Evolutionary conservation across 768 basidiomycete genomes (phyloP), one percentile per base, ranked within the genome.

Genomic region (Boletus fagicola): DNA sequence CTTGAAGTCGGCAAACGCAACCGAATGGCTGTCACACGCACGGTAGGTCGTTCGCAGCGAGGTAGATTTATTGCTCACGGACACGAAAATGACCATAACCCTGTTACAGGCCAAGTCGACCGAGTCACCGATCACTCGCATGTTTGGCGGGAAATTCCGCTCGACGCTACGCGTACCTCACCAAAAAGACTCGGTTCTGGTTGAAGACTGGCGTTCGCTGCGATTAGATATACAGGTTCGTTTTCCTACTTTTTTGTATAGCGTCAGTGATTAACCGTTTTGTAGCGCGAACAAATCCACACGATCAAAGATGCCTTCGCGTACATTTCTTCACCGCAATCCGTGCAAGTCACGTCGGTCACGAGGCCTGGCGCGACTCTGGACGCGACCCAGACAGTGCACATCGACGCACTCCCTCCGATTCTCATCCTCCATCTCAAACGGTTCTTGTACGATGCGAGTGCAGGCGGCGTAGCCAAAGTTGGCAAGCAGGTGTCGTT

Each of bases 91-190:
- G n/a, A n/a, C n/a, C n/a, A 47, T 49, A 43, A 53, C 31, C 16
- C 43, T 28, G 28, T 22, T 10, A 24, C 60, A 93, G 90, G 85
- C 84, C 46, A 92, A 89, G 72, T 81, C 83, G 0, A 80, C 81
- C 4, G 94, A 97, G 62, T 91, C 92, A 3, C 89, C 94, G 0
- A 90, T 99, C 51, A 91, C 92, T 0, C 79, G 88, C 26, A 90
- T 99, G 57, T 99, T 99, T 64, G 93, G 94, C 30, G 94, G 96
- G 35, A 92, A 91, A 67, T 88, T 94, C 74, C 84, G 94, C 20
- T 90, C 91, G 24, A 87, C 91, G 1, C 76, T 98, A 3, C 83
- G 84, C 40, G 86, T 86, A 8, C 92, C 92, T 1, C 84, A 88
- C 15, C 86, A 91, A 65, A 87, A 87, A 62, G 95, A 98, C 67